Percentiles rank a stretch among this genome's conserved stretches.
Conservation (phyloP, 2,329 filamentous ascomycete genomes). For the Celoporthe dispersa region DNA sequence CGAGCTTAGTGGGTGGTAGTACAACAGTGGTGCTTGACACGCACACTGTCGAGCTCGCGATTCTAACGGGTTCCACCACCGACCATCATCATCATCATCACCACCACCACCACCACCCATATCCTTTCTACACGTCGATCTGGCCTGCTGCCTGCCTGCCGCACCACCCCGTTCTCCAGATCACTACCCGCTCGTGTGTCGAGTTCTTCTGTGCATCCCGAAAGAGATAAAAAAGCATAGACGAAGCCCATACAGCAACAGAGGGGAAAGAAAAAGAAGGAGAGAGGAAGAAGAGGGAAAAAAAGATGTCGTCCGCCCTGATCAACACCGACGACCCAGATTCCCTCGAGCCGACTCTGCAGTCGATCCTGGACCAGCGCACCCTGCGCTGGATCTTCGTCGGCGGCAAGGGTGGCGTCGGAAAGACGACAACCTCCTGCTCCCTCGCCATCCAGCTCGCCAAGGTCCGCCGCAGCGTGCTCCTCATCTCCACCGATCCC, state of each 20-base stretch:
- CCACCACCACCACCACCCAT: background rate
- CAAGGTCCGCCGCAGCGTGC: conserved; percentile 89
- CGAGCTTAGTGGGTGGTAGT: background rate
- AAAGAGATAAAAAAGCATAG: background rate
- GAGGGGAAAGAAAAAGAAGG: background rate
- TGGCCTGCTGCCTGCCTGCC: background rate
- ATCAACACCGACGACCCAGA: conserved; percentile 67
- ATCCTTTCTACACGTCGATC: background rate
- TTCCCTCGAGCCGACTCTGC: conserved; percentile 86
- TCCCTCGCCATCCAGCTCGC: conserved; percentile 97
- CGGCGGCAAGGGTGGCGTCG: conserved; percentile 96
- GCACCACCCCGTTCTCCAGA: background rate
- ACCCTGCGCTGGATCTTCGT: conserved; percentile 98
- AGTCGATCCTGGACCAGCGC: conserved; percentile 93
- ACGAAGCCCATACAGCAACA: background rate
- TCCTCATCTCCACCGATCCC: conserved; percentile 97
- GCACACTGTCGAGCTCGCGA: conserved; percentile 29
- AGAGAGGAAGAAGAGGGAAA: background rate
- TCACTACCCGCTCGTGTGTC: background rate
- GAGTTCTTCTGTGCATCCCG: background rate
- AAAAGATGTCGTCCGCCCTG: conserved; percentile 44
- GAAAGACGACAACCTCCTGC: conserved; percentile 99
- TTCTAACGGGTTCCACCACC: conserved; percentile 35
- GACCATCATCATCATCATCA: background rate
- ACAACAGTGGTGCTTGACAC: background rate